Conservation (phyloP, 306 rosid species). For the Prunus persica region Prunus_persica_NCBIv2 NC_034014.1:3771001-3771500, state of each 20-base stretch:
- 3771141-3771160: constrained; percentile 93
- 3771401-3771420: constrained; percentile 8
- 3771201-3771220: neutral
- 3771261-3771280: neutral
- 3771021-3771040: constrained; percentile 6
- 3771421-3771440: constrained; percentile 3
- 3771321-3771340: constrained; percentile 89
- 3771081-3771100: constrained; percentile 32
- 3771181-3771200: neutral
- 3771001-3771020: constrained; percentile 96
- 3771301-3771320: constrained; percentile 97
- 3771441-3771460: neutral
- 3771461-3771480: neutral
- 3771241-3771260: too few relatives aligned
- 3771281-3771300: constrained; percentile 64
- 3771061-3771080: constrained; percentile 8
- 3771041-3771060: constrained; percentile 5
- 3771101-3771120: constrained; percentile 98
- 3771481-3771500: neutral
- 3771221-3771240: neutral
- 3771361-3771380: constrained; percentile 99
- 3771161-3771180: constrained; percentile 64
- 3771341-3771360: constrained; percentile 94
- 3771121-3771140: constrained; percentile 99
- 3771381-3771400: constrained; percentile 67